Conservation (phyloP, 345 rosid species). For the Citrus sinensis region DNA sequence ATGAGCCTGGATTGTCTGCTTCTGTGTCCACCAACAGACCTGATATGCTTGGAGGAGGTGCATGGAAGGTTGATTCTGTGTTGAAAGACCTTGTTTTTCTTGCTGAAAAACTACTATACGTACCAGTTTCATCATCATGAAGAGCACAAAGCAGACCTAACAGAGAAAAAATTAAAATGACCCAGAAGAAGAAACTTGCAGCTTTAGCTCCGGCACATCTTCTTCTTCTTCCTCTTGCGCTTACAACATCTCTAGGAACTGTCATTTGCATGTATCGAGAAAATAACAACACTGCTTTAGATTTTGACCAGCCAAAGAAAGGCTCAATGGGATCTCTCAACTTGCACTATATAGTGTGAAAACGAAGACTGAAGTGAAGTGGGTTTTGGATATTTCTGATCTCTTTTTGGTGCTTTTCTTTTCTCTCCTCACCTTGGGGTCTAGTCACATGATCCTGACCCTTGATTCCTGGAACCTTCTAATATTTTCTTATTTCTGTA, state of each 20-base stretch:
- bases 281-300: not conserved
- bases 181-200: conserved; percentile 39
- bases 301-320: not conserved
- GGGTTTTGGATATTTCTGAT: not conserved
- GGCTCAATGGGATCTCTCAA: conserved; percentile 5
- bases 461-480: conserved; percentile 97
- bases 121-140: conserved; percentile 28
- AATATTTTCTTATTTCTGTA: conserved; percentile 38
- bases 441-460: conserved; percentile 64
- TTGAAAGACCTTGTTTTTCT: conserved; percentile 40
- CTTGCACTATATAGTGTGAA: not conserved
- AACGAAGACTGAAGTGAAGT: not conserved
- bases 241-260: conserved; percentile 17
- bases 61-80: conserved; percentile 20
- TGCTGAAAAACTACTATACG: conserved; percentile 23
- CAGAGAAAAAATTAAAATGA: conserved; percentile 41
- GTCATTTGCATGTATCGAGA: conserved; percentile 22
- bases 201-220: conserved; percentile 15
- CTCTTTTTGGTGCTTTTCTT: not conserved
- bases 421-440: conserved; percentile 41
- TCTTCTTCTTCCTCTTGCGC: conserved; percentile 14
- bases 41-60: conserved; percentile 29
- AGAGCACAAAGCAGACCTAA: conserved; percentile 33
- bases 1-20: conserved; percentile 31
- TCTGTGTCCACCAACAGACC: conserved; percentile 22